A percentile compares a stretch with the other conserved stretches of the same genome.
Conservation (phyloP, 2,329 filamentous ascomycete species). For the Fusarium liriodendri region DNA sequence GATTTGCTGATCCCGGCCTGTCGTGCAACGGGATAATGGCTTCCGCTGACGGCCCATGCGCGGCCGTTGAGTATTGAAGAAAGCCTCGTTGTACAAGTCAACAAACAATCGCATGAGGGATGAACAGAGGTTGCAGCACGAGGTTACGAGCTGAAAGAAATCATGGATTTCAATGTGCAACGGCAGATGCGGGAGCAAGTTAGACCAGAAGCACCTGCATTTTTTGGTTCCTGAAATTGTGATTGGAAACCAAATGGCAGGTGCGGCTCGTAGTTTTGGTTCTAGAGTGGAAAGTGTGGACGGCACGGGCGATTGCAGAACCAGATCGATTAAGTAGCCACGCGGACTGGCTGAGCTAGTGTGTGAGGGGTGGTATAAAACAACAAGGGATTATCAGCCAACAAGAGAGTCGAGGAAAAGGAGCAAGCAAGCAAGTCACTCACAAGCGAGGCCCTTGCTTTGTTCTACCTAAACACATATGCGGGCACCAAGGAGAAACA, state of each 20-base stretch:
- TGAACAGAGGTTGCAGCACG: not conserved
- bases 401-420: not conserved
- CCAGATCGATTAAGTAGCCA: slow-evolving; percentile 9
- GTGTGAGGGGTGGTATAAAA: not conserved
- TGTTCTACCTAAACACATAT: not conserved
- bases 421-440: not conserved
- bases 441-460: slow-evolving; percentile 1
- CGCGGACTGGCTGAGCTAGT: not conserved
- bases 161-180: not conserved
- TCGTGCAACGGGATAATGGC: slow-evolving; percentile 7
- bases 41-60: slow-evolving; percentile 8
- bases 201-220: not conserved
- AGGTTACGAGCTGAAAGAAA: not conserved
- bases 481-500: slow-evolving; percentile 4
- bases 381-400: not conserved
- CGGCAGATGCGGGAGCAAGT: not conserved
- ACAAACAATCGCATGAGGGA: not conserved
- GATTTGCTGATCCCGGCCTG: slow-evolving; percentile 1
- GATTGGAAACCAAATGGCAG: not conserved
- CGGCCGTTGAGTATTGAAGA: not conserved
- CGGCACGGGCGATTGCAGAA: slow-evolving; percentile 27
- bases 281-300: not conserved
- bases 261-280: not conserved
- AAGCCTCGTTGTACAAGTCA: not conserved
- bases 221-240: not conserved